Conservation (phyloP, 2,329 filamentous ascomycete species). For the Verticillium klebahnii region DNA sequence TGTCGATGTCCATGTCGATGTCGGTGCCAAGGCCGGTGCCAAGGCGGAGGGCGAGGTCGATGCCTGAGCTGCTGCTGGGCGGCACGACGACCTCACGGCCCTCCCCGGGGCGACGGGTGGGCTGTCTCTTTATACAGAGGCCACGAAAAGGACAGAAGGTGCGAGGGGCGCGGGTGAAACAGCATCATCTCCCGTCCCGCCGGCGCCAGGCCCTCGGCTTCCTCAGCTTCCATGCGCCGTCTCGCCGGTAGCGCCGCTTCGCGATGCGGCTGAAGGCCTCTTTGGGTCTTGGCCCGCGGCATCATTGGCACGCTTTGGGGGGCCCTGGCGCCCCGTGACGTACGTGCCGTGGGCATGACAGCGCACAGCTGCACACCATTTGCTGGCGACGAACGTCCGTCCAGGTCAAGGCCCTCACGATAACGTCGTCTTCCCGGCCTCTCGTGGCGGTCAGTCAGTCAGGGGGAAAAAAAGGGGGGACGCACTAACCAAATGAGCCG, state of each 20-base stretch:
- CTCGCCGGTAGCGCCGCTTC: not conserved
- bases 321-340: not conserved
- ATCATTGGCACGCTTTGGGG: not conserved
- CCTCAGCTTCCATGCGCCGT: not conserved
- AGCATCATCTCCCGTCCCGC: not conserved
- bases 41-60: too few relatives aligned
- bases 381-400: too few relatives aligned
- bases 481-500: too few relatives aligned
- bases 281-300: not conserved
- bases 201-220: not conserved
- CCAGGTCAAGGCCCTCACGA: too few relatives aligned
- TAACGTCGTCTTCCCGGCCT: too few relatives aligned
- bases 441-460: too few relatives aligned
- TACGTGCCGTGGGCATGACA: not conserved
- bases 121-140: not conserved
- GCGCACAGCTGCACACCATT: not conserved
- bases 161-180: not conserved
- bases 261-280: not conserved
- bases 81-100: too few relatives aligned
- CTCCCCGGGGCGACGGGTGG: too few relatives aligned
- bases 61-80: too few relatives aligned
- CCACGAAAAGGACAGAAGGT: not conserved
- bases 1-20: too few relatives aligned
- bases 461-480: too few relatives aligned
- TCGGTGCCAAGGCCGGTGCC: too few relatives aligned